phyloP scores from a whole-genome alignment of 75 land plant genomes.

The Adiantum capillusveneris region DNA sequence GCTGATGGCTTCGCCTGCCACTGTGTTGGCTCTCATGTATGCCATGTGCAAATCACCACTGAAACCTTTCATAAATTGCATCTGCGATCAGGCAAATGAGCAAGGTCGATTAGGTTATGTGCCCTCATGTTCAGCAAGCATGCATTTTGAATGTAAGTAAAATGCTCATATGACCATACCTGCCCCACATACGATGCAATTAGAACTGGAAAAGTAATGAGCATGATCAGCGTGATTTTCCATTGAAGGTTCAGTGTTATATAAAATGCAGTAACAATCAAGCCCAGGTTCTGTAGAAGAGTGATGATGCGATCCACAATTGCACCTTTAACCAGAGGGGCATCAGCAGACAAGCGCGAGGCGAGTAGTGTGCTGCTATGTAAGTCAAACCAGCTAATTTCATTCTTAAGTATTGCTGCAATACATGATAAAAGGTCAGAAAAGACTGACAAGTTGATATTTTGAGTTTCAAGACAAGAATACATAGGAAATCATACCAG shows the following conservation, averaged over 20 bases:
- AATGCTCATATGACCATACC: slow-evolving; percentile 29
- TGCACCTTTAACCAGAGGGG: slow-evolving; percentile 62
- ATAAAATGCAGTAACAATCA: slow-evolving; percentile 55
- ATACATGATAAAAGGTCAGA: background rate
- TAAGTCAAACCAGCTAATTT: slow-evolving; percentile 92
- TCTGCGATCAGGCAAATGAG: background rate
- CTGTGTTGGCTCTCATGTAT: slow-evolving; percentile 48
- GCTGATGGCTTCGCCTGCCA: slow-evolving; percentile 50
- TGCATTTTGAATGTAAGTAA: background rate
- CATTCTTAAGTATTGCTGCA: slow-evolving; percentile 80
- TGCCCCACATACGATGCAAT: slow-evolving; percentile 76
- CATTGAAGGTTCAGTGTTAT: slow-evolving; percentile 86
- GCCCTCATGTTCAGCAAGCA: too few species aligned
- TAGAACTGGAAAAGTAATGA: slow-evolving; percentile 74
- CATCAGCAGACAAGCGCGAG: slow-evolving; percentile 77
- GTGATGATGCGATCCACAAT: slow-evolving; percentile 72
- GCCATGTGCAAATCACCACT: slow-evolving; percentile 65
- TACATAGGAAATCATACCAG: slow-evolving; percentile 31
- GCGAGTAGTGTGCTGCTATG: slow-evolving; percentile 56
- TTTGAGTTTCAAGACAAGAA: background rate
- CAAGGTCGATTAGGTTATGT: too few species aligned
- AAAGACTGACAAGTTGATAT: too few species aligned
- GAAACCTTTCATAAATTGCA: slow-evolving; percentile 53
- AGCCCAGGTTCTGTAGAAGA: slow-evolving; percentile 67
- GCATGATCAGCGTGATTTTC: slow-evolving; percentile 69